These are phyloP conservation scores for Noccaea caerulescens DNA, from an alignment of 345 rosid species.

Conservation along the genomic window DNA sequence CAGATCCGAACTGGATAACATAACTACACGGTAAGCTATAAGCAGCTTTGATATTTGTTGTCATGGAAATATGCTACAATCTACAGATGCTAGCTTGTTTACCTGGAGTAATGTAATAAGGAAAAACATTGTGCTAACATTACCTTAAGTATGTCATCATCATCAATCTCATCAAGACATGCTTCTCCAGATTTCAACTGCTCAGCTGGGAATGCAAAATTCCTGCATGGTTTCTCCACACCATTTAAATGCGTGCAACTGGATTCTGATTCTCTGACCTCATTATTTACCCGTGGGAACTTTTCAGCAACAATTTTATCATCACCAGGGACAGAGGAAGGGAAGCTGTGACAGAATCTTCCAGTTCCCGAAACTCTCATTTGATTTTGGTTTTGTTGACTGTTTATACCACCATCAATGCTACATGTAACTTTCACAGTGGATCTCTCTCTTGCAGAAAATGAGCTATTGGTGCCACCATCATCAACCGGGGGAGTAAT, in stretches of 20 bases:
- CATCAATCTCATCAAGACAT: conserved; percentile 68
- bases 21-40: conserved; percentile 11
- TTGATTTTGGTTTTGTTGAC: conserved; percentile 44
- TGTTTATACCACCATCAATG: conserved; percentile 38
- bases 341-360: conserved; percentile 42
- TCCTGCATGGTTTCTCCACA: conserved; percentile 43
- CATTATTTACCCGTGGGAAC: conserved; percentile 32
- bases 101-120: conserved; percentile 1
- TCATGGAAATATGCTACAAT: conserved; percentile 22
- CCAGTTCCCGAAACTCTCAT: conserved; percentile 40
- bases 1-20: conserved; percentile 7
- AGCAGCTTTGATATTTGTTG: conserved; percentile 19
- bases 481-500: conserved; percentile 56
- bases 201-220: conserved; percentile 44
- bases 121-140: conserved; percentile 25
- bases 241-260: conserved; percentile 39
- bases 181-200: conserved; percentile 45
- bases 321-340: conserved; percentile 39
- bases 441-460: conserved; percentile 49
- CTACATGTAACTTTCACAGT: conserved; percentile 44
- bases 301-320: conserved; percentile 44
- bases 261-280: conserved; percentile 42
- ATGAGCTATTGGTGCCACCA: conserved; percentile 40
- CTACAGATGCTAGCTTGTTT: conserved; percentile 1
- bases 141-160: conserved; percentile 89